A percentile compares a stretch with the other conserved stretches of the same genome.
phyloP scores from a whole-genome alignment of 257 asterid genomes.

The Lavandula angustifolia region DNA sequence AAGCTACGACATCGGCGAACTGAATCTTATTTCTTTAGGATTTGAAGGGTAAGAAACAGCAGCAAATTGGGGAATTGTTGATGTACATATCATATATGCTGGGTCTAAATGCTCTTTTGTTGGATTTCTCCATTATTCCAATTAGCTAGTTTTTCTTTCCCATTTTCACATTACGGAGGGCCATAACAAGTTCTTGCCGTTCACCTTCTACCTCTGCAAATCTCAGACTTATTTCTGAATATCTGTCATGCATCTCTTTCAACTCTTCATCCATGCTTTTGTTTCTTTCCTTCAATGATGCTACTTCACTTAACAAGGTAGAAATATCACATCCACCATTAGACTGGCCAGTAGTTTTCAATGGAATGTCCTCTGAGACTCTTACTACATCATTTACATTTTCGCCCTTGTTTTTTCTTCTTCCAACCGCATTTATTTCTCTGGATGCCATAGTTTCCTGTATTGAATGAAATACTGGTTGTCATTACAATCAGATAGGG shows the following conservation, averaged over 20 bases:
- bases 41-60: conserved; percentile 30
- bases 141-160: conserved; percentile 60
- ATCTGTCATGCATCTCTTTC: conserved; percentile 87
- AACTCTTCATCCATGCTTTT: conserved; percentile 68
- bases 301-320: conserved; percentile 55
- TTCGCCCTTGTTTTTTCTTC: no score
- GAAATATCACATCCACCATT: conserved; percentile 42
- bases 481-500: conserved; percentile 26
- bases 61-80: conserved; percentile 30
- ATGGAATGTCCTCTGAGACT: conserved; percentile 26
- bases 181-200: conserved; percentile 94
- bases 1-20: conserved; percentile 21
- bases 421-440: no score
- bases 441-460: conserved; percentile 31
- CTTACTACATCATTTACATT: no score
- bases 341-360: conserved; percentile 37
- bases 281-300: conserved; percentile 66
- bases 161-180: conserved; percentile 70
- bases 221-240: conserved; percentile 92
- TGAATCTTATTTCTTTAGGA: conserved; percentile 29
- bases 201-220: conserved; percentile 99
- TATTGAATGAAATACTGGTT: conserved; percentile 12
- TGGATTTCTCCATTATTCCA: conserved; percentile 29
- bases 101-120: conserved; percentile 29
- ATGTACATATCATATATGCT: conserved; percentile 39